Base-by-base conservation (phyloP, 441 rosid genomes). In the Erysimum cheiri region DNA sequence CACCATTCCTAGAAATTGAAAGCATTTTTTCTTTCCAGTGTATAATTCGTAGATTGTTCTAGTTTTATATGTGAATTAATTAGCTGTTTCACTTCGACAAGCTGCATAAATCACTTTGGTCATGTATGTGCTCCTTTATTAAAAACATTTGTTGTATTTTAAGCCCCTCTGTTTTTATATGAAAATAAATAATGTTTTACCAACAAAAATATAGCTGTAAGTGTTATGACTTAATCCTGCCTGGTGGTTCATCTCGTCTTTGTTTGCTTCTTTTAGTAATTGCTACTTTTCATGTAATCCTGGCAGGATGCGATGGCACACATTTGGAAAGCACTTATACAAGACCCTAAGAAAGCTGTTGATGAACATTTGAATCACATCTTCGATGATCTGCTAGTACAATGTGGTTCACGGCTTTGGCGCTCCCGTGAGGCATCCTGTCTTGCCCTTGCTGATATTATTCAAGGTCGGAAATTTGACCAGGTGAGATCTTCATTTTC, bases 351-450 rank as follows among this genome's bases (percentile, higher is more conserved):
- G 89, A 88, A 55, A 81, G 90, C 96, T 43, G 84, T 95, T 73
- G 98, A 95, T 82, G 92, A 90, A 68, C 83, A 92, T 75, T 79
- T 95, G 76, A 95, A 89, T 77, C 78, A 84, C 40, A 92, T 95
- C 78, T 65, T 90, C 55, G 93, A 92, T 74, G 99, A 95, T 83
- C 82, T 95, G 67, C 64, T 87, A 64, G 71, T 60, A 36, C 99
- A 95, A 82, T 83, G 93, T 77, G 97, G 96, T 76, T 84, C 98
- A 78, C 83, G 98, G 85, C 97, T 92, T 70, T 92, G 98, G 96
- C 97, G 97, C 69, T 88, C 98, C n/a, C 95, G 96, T 71, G 99
- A 95, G 83, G 99, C 98, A 74, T 89, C 98, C 15, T 89, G 97
- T 85, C 91, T 85, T 69, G 96, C 98, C 69, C 91, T 95, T 81